Evolutionary conservation across 495 filamentous ascomycete species (phyloP), one percentile per base, ranked within the genome.

Genomic region (Choiromyces venosus): DNA sequence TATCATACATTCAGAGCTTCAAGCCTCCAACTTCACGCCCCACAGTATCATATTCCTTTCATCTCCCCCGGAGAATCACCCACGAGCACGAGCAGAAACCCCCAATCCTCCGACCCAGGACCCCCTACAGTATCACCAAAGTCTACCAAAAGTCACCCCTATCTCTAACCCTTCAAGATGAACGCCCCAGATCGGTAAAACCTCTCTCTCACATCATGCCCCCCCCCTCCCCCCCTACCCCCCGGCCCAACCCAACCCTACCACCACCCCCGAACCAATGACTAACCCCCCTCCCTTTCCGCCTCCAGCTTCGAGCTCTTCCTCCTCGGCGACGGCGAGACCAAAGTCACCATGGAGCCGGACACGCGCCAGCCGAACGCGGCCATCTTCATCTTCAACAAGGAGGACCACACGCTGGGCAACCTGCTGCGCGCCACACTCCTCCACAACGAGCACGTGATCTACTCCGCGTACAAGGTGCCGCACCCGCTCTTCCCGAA

Each of bases 371-470:
- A 84, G 91, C 85, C 94, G 78, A 87, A 96, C 85, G 86, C 88
- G 77, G 90, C 93, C 25, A 91, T 96, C 81, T 98, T 99, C 85
- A 91, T 90, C 69, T 91, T 99, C 84, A 90, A 92, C 82, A 97
- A 97, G 83, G 96, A 99, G 81, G 96, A 99, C 81, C 95, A 98
- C 83, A 98, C 96, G 0, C 87, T 99, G 65, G 95, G 89, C 72
- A 97, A 98, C 81, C 86, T 98, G 73, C 87, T 99, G 61, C 88
- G 89, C 71, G 87, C 89, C 69, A 91, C 92, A 73, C 91, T 98
- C 65, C 86, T 92, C 79, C 89, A 92, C 80, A 90, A 90, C 68
- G 84, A 86, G 16, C 88, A 96, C 81, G 92, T 98, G 71, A 83
- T 88, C 74, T 95, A 97, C 84, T 89, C 93, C 65, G 95, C 88